Base-by-base conservation (phyloP, 306 rosid genomes). In the Heteromeles arbutifolia region DNA sequence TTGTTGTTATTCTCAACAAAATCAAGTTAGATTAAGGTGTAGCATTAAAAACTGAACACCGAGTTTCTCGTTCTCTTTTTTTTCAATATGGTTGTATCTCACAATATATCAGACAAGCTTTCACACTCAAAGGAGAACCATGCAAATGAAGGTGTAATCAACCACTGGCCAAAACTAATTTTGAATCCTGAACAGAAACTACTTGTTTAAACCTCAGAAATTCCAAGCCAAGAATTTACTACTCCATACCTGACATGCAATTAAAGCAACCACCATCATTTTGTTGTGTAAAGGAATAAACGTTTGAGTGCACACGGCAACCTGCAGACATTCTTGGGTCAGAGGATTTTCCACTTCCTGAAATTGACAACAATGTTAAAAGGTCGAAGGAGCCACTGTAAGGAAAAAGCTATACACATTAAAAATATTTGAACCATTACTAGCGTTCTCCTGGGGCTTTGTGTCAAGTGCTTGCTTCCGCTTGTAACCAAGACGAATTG, bases 401-500 rank as follows among this genome's bases (percentile, higher is more conserved):
- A 76, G 24, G 61, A 39, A 56, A 52, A 74, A 48, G 43, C 26
- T 43, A 64, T 4, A 43, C 50, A 67, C 32, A 79, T 45, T 29
- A 39, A 44, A 58, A 81, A 82, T 80, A 48, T 85, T 76, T n/a
- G 62, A 83, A 75, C 74, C 59, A 59, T 69, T 78, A 58, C 85
- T 67, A 70, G 86, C 69, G 77, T 69, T 84, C 56, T 87, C 91
- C 72, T 85, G 89, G 41, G 85, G 96, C 80, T 83, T 93, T 1
- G 85, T 75, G 78, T 95, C 96, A 71, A 88, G 80, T 21, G 84
- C 93, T 77, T 94, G 98, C 82, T 87, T 94, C 86, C 90, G 86
- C 84, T 90, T 94, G 96, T 77, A 91, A 74, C 97, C 92, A 67
- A 92, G 87, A 29, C 98, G 96, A 69, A 94, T 54, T 5, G 98